Percentiles rank a stretch among this genome's conserved stretches.
Evolutionary conservation across 2,329 filamentous ascomycete species (phyloP).

Genomic region (Cladobotryum mycophilum): DNA sequence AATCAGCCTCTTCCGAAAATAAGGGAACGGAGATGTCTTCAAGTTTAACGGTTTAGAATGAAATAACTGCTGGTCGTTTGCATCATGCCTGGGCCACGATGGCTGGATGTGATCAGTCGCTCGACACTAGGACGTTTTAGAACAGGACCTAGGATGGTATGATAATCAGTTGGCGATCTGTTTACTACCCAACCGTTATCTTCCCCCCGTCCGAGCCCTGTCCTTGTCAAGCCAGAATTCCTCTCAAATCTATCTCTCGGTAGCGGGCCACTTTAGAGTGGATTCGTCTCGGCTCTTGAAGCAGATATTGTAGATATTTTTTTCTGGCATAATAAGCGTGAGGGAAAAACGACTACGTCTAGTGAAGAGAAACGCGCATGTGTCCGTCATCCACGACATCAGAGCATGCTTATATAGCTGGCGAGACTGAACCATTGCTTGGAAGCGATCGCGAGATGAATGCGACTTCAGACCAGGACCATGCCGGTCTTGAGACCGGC

Average conservation of each 20-base stretch:
- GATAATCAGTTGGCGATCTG: too few relatives aligned
- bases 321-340: slow-evolving; percentile 6
- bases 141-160: too few relatives aligned
- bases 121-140: too few relatives aligned
- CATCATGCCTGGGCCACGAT: too few relatives aligned
- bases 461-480: slow-evolving; percentile 1
- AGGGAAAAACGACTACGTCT: neutral
- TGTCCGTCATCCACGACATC: neutral
- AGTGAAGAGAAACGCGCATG: neutral
- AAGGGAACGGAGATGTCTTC: too few relatives aligned
- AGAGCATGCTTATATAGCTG: neutral
- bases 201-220: neutral
- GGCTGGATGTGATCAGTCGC: too few relatives aligned
- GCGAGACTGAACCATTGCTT: slow-evolving; percentile 6
- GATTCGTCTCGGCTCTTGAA: slow-evolving; percentile 1
- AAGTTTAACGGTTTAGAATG: too few relatives aligned
- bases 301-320: neutral
- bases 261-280: neutral
- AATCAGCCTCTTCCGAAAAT: too few relatives aligned
- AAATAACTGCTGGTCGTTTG: too few relatives aligned
- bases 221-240: neutral
- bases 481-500: slow-evolving; percentile 8
- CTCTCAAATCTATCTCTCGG: neutral
- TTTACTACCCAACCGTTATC: neutral
- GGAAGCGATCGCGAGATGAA: slow-evolving; percentile 4